phyloP scores from a whole-genome alignment of 139 green algal species.

The Medakamo hakoo region DNA sequence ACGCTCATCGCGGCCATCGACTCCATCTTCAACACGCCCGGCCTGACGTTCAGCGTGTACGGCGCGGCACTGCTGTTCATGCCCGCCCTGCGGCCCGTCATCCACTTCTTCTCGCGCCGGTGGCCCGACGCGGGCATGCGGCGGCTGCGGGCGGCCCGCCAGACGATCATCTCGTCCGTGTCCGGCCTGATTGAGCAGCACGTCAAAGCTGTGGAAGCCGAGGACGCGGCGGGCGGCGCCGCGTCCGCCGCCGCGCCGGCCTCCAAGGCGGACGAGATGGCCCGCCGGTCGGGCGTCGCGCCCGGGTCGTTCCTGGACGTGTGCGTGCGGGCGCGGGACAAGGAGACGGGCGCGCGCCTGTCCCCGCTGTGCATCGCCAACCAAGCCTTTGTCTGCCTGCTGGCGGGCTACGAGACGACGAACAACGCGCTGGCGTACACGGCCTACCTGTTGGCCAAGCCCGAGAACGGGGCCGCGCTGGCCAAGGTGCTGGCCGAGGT shows the following conservation, averaged over 20 bases:
- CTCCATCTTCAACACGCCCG: neutral
- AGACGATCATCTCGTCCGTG: neutral
- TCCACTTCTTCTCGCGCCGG: conserved; percentile 3
- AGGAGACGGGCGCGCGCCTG: conserved; percentile 9
- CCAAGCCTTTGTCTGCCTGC: conserved; percentile 16
- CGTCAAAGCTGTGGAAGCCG: neutral
- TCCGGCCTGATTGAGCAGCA: neutral
- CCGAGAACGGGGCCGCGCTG: conserved; percentile 9
- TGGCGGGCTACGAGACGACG: conserved; percentile 36
- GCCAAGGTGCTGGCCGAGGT: conserved; percentile 11
- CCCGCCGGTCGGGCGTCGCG: neutral
- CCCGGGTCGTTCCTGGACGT: conserved; percentile 32
- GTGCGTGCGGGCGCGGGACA: conserved; percentile 17
- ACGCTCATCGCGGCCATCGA: neutral
- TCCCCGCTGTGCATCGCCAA: conserved; percentile 10
- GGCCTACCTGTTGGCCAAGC: conserved; percentile 16
- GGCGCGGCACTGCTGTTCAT: conserved; percentile 5
- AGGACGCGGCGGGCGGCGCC: neutral
- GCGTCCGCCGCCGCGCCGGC: neutral
- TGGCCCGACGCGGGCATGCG: conserved; percentile 13
- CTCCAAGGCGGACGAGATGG: neutral
- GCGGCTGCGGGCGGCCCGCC: neutral
- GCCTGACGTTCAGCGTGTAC: neutral
- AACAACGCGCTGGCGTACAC: conserved; percentile 26
- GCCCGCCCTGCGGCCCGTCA: conserved; percentile 3